Conservation (phyloP, 768 basidiomycete species). For the Mycena galericulata region DNA sequence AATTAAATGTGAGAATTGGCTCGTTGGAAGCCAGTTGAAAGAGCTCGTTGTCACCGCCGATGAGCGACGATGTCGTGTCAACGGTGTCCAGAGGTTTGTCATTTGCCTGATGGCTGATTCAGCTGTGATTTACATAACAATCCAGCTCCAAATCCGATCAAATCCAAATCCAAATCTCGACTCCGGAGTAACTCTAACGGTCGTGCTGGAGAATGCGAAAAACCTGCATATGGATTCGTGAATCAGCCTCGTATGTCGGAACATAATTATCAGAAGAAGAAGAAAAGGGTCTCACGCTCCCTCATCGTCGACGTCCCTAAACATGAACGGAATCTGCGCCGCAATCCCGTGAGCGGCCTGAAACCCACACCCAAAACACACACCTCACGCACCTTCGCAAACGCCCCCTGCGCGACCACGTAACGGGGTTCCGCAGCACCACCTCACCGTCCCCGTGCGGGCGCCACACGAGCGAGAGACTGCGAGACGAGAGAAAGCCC, state of each 20-base stretch:
- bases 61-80: no score
- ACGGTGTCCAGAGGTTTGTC: no score
- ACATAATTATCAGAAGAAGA: conserved; percentile 4
- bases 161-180: no score
- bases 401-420: conserved; percentile 45
- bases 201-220: conserved; percentile 32
- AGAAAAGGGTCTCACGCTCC: conserved; percentile 57
- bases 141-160: no score
- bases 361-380: neutral
- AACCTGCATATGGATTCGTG: conserved; percentile 28
- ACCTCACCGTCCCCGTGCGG: conserved; percentile 55
- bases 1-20: no score
- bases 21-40: no score
- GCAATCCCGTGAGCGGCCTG: neutral
- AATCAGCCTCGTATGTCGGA: neutral
- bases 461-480: conserved; percentile 47
- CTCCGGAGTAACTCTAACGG: no score
- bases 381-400: conserved; percentile 42
- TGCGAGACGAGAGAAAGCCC: conserved; percentile 42
- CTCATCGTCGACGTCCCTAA: conserved; percentile 55
- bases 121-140: no score
- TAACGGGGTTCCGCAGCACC: conserved; percentile 46
- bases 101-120: no score
- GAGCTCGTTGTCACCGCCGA: no score
- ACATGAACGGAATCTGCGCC: conserved; percentile 39